Conservation (phyloP, 148 eudicot genomes). For the Chenopodium quinoa region DNA sequence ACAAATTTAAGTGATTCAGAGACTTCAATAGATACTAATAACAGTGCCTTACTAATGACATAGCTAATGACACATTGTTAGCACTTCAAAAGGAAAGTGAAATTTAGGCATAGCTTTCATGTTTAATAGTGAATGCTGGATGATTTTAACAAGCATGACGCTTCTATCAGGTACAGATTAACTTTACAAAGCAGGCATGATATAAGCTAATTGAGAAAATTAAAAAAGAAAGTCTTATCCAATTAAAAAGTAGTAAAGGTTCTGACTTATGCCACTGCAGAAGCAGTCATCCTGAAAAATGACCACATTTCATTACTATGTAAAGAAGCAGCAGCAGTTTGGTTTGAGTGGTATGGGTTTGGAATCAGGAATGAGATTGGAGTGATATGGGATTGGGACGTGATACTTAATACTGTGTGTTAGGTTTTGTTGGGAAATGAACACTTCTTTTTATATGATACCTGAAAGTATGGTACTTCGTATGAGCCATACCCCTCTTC, state of each 20-base stretch:
- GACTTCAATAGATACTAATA: background rate
- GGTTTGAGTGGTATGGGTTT: too few species aligned
- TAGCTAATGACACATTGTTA: background rate
- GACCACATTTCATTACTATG: background rate
- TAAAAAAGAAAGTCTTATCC: background rate
- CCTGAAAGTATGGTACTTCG: too few species aligned
- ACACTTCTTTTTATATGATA: too few species aligned
- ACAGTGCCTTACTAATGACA: background rate
- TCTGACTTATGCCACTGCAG: background rate
- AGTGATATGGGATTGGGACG: too few species aligned
- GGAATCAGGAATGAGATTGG: too few species aligned
- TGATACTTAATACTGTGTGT: too few species aligned
- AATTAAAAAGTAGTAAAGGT: background rate
- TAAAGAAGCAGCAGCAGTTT: background rate
- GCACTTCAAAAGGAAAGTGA: background rate
- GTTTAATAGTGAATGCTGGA: background rate
- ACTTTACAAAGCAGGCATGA: background rate
- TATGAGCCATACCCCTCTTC: too few species aligned
- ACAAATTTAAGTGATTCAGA: conserved; percentile 13
- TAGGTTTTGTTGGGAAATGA: too few species aligned
- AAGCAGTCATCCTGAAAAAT: background rate
- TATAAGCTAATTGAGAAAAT: background rate
- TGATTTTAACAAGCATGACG: background rate
- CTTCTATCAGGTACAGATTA: background rate
- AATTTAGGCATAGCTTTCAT: background rate